Evolutionary conservation across 441 rosid genomes (phyloP).

Genomic region (Populus hybrid): DNA sequence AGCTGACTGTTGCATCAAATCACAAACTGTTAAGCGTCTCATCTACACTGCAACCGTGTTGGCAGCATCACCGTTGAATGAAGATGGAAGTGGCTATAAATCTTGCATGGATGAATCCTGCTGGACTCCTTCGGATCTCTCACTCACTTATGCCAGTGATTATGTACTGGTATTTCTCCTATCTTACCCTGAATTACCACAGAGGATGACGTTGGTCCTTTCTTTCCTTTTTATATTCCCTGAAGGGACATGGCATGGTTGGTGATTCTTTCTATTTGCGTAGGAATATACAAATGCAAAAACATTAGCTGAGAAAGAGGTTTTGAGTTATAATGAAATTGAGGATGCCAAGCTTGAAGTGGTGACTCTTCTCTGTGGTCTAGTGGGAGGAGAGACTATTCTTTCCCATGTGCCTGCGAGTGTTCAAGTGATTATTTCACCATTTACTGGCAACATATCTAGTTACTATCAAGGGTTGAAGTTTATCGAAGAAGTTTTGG

Average conservation of each 20-base stretch:
- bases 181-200: neutral
- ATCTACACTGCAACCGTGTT: constrained; percentile 32
- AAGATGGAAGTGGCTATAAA: constrained; percentile 17
- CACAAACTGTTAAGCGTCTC: constrained; percentile 29
- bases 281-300: constrained; percentile 31
- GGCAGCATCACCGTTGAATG: constrained; percentile 34
- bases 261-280: neutral
- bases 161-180: neutral
- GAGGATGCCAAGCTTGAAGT: constrained; percentile 23
- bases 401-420: constrained; percentile 19
- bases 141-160: constrained; percentile 5
- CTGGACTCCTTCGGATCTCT: constrained; percentile 36
- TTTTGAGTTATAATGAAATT: constrained; percentile 17
- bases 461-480: constrained; percentile 13
- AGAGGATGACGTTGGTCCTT: no score
- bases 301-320: constrained; percentile 37
- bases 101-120: constrained; percentile 34
- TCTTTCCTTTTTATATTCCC: neutral
- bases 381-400: constrained; percentile 39
- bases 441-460: constrained; percentile 3
- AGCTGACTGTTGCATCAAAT: constrained; percentile 24
- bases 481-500: constrained; percentile 28
- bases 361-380: constrained; percentile 32
- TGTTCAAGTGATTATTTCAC: constrained; percentile 22
- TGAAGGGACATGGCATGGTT: neutral